Evolutionary conservation across 2,329 filamentous ascomycete genomes (phyloP).

Genomic region (Uncinocarpus reesii): DNA sequence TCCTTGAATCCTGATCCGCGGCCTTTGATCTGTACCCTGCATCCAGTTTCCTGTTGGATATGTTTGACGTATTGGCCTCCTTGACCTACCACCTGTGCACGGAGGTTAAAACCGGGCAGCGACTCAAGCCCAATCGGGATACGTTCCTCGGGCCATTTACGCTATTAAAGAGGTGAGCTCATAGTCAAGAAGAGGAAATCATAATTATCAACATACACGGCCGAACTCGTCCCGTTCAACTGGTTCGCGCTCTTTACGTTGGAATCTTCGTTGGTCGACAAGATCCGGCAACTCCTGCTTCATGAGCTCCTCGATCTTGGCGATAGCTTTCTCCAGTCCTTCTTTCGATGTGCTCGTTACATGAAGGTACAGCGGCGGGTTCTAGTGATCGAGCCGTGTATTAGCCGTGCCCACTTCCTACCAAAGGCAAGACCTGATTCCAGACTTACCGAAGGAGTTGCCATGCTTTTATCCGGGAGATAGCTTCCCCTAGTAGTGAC

Average conservation of each 20-base stretch:
- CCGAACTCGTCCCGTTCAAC: slow-evolving; percentile 87
- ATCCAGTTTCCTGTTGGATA: slow-evolving; percentile 89
- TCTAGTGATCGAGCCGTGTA: slow-evolving; percentile 44
- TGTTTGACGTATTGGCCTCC: slow-evolving; percentile 95
- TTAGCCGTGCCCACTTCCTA: slow-evolving; percentile 3
- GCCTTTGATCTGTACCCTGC: slow-evolving; percentile 96
- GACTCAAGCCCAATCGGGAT: slow-evolving; percentile 86
- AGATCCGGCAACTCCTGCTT: slow-evolving; percentile 90
- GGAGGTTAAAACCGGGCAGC: slow-evolving; percentile 86
- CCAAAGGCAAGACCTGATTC: not conserved
- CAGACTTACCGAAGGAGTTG: slow-evolving; percentile 69
- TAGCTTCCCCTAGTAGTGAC: slow-evolving; percentile 96
- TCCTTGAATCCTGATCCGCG: slow-evolving; percentile 92
- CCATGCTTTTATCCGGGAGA: slow-evolving; percentile 95
- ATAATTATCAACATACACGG: slow-evolving; percentile 49
- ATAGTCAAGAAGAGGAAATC: not conserved
- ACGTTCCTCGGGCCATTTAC: slow-evolving; percentile 97
- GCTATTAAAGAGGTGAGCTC: slow-evolving; percentile 41
- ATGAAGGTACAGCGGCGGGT: slow-evolving; percentile 87
- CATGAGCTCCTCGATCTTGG: slow-evolving; percentile 88
- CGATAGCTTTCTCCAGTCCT: slow-evolving; percentile 79
- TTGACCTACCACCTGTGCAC: slow-evolving; percentile 89
- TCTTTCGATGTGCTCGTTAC: slow-evolving; percentile 86
- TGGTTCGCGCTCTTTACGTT: slow-evolving; percentile 65
- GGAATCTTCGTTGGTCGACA: slow-evolving; percentile 87